A percentile compares a stretch with the other conserved stretches of the same genome.
These are phyloP conservation scores for Tuber calosporum DNA, from an alignment of 495 filamentous ascomycete genomes.

Conservation along the genomic window DNA sequence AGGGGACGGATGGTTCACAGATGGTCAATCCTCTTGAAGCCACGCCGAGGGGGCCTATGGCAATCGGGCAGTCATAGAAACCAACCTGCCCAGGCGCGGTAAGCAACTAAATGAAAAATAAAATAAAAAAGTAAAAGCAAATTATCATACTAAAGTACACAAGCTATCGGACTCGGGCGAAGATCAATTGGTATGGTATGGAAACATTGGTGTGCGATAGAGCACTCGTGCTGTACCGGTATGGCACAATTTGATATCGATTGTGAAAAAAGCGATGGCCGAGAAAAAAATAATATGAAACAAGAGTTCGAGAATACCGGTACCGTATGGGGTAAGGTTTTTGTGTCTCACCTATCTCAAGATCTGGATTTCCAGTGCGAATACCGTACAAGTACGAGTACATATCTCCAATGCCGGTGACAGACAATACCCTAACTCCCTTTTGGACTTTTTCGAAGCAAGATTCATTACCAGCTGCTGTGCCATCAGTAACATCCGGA, in stretches of 20 bases:
- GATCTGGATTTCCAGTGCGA: background rate
- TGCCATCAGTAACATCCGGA: background rate
- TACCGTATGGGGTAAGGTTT: background rate
- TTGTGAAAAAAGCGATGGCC: background rate
- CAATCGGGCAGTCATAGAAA: background rate
- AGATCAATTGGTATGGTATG: background rate
- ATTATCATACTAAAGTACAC: slow-evolving; percentile 14
- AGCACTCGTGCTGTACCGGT: no score
- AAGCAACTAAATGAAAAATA: background rate
- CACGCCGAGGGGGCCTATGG: background rate
- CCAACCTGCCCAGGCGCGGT: background rate
- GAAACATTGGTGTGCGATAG: background rate
- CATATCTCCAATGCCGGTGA: background rate
- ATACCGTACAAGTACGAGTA: no score
- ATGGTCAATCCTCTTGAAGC: background rate
- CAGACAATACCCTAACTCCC: background rate
- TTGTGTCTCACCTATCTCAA: background rate
- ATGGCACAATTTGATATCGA: background rate
- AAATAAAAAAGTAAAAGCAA: background rate
- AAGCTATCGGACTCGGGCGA: slow-evolving; percentile 26
- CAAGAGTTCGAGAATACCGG: background rate
- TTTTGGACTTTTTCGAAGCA: background rate
- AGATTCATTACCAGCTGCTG: background rate
- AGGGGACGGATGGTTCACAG: background rate
- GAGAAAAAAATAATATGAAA: background rate